Conservation (phyloP, 2,329 filamentous ascomycete genomes). For the Sclerotinia nivalis region DNA sequence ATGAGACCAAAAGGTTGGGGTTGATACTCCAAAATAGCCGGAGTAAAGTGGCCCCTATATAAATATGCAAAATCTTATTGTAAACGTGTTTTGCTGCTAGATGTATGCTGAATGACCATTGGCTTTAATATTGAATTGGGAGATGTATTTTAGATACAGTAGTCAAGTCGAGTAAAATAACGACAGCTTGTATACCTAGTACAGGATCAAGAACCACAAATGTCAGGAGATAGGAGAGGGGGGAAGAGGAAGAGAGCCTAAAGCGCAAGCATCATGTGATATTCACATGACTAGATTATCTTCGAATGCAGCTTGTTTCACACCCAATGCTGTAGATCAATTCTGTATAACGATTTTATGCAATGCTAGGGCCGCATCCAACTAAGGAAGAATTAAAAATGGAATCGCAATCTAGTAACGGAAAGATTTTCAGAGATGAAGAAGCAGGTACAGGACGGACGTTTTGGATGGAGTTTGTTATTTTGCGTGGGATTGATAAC, state of each 20-base stretch:
- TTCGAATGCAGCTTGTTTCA: not conserved
- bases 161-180: too few relatives aligned
- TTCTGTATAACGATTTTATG: not conserved
- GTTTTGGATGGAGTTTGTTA: not conserved
- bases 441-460: not conserved
- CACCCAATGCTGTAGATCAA: not conserved
- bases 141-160: too few relatives aligned
- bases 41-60: too few relatives aligned
- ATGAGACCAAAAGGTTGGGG: too few relatives aligned
- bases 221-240: not conserved
- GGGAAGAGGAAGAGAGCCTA: not conserved
- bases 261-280: not conserved
- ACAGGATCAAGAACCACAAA: not conserved
- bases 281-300: not conserved
- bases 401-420: not conserved
- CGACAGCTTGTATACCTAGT: too few relatives aligned
- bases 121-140: too few relatives aligned
- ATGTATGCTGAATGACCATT: too few relatives aligned
- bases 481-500: not conserved
- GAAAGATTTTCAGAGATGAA: not conserved
- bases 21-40: too few relatives aligned
- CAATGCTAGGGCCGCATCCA: not conserved
- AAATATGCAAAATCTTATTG: too few relatives aligned
- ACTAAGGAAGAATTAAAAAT: not conserved
- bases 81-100: too few relatives aligned